Evolutionary conservation across 202 grass and related monocot species (phyloP).

Genomic region (Carex arenaria): DNA sequence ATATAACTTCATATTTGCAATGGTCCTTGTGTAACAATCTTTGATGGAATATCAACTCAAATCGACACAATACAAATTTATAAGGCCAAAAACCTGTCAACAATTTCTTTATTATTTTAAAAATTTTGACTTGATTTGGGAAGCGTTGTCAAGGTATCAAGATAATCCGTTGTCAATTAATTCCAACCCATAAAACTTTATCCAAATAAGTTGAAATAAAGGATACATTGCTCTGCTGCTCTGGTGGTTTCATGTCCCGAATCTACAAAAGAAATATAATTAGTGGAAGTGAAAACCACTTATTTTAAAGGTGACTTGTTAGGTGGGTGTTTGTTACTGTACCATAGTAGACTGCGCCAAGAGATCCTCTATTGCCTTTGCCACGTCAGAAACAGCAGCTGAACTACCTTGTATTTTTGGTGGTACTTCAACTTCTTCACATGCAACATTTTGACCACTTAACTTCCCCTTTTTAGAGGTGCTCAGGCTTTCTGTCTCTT

Average conservation of each 20-base stretch:
- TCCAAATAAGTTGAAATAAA: conserved; percentile 17
- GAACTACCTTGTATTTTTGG: conserved; percentile 31
- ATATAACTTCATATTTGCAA: neutral
- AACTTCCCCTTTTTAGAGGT: conserved; percentile 41
- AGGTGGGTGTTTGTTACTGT: neutral
- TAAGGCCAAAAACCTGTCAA: neutral
- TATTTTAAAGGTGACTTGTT: neutral
- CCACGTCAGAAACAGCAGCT: conserved; percentile 61
- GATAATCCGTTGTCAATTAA: neutral
- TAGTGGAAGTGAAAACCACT: neutral
- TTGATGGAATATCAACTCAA: neutral
- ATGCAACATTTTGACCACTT: conserved; percentile 18
- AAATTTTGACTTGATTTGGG: neutral
- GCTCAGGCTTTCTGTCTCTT: conserved; percentile 25
- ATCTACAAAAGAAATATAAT: conserved; percentile 40
- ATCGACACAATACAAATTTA: neutral
- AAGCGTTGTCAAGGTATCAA: neutral
- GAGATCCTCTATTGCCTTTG: conserved; percentile 78
- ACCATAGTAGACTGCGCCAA: conserved; percentile 76
- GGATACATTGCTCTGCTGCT: conserved; percentile 42
- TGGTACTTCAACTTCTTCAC: conserved; percentile 24
- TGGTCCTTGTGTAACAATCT: neutral
- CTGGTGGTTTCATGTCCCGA: conserved; percentile 48
- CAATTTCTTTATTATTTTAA: neutral
- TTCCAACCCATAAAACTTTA: neutral